A percentile compares a stretch with the other conserved stretches of the same genome.
Conservation (phyloP, 371 early-diverging fungal genomes). For the Rhizopus stolonifer region DNA sequence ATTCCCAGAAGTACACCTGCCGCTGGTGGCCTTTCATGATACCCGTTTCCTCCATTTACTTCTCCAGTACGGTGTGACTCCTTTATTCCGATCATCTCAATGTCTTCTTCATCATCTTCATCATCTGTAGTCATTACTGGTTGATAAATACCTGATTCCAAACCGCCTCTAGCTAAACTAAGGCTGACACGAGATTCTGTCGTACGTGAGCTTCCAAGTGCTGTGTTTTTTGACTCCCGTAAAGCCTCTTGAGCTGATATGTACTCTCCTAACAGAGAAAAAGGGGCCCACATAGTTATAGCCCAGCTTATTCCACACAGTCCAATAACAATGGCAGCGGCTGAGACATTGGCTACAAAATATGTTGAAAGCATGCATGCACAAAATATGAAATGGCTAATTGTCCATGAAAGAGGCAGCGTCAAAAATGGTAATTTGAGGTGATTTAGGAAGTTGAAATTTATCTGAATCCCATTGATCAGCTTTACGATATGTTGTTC, state of each 20-base stretch:
- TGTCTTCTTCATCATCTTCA: constrained; percentile 13
- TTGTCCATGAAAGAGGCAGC: constrained; percentile 69
- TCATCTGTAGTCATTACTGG: constrained; percentile 16
- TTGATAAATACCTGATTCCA: constrained; percentile 42
- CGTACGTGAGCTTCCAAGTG: constrained; percentile 1
- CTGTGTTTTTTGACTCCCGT: not conserved
- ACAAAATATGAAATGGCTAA: constrained; percentile 68
- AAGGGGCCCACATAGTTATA: constrained; percentile 90
- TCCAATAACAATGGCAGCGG: constrained; percentile 66
- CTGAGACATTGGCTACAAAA: constrained; percentile 49
- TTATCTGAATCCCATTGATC: constrained; percentile 12
- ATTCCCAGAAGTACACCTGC: constrained; percentile 90
- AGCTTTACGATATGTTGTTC: not conserved
- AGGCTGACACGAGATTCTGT: constrained; percentile 29
- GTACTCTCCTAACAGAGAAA: constrained; percentile 86
- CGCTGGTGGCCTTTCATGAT: constrained; percentile 24
- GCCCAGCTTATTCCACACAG: constrained; percentile 86
- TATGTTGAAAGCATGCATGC: constrained; percentile 68
- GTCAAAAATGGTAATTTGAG: constrained; percentile 37
- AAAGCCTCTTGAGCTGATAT: constrained; percentile 49
- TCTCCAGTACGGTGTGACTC: not conserved
- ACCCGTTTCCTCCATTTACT: not conserved
- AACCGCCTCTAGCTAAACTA: constrained; percentile 23
- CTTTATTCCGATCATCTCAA: constrained; percentile 20
- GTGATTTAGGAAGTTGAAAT: constrained; percentile 18